Evolutionary conservation across 2,329 filamentous ascomycete genomes (phyloP).

Genomic region (Cryphonectria carpinicola): DNA sequence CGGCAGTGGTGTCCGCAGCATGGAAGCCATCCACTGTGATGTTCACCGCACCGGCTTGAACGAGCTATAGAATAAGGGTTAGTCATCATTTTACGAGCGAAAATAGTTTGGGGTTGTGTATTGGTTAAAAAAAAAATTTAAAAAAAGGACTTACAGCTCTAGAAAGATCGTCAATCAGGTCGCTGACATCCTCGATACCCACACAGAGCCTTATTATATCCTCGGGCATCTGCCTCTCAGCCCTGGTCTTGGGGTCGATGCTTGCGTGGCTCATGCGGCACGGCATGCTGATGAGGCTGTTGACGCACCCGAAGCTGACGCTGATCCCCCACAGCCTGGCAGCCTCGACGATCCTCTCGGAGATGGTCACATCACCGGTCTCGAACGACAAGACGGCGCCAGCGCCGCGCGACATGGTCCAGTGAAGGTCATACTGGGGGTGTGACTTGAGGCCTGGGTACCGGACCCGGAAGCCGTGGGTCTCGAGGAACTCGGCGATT

Average conservation of each 20-base stretch:
- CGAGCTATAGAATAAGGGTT: constrained; percentile 59
- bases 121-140: too few relatives aligned
- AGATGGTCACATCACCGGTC: constrained; percentile 82
- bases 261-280: constrained; percentile 99
- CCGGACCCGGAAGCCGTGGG: constrained; percentile 88
- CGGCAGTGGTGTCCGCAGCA: constrained; percentile 54
- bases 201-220: constrained; percentile 96
- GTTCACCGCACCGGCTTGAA: constrained; percentile 90
- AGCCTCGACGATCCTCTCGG: constrained; percentile 91
- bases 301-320: constrained; percentile 97
- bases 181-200: constrained; percentile 90
- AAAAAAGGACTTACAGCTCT: constrained; percentile 72
- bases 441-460: constrained; percentile 94
- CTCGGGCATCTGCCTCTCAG: constrained; percentile 90
- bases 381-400: constrained; percentile 96
- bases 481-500: constrained; percentile 91
- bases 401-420: constrained; percentile 91
- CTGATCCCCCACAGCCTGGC: constrained; percentile 92
- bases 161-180: constrained; percentile 90
- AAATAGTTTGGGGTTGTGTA: not conserved
- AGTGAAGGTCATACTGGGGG: constrained; percentile 94
- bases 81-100: not conserved
- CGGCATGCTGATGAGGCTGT: constrained; percentile 98
- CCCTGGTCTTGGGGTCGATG: constrained; percentile 91
- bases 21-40: constrained; percentile 83